Base-by-base conservation (phyloP, 345 rosid genomes). In the Syzygium grande region DNA sequence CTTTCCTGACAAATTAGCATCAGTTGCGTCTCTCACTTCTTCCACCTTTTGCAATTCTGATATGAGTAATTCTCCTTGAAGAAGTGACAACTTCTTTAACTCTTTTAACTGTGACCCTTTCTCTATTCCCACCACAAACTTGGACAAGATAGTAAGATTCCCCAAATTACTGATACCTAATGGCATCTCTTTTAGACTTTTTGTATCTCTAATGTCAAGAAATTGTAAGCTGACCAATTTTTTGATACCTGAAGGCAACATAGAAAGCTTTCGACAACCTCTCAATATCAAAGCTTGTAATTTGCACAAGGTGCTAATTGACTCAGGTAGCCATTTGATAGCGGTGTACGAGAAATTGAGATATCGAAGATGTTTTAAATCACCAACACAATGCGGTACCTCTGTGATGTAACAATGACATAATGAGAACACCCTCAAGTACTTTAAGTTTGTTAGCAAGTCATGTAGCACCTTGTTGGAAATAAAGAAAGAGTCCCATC, bases 401-500 rank as follows among this genome's bases (percentile, higher is more conserved):
- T 61, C 38, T n/a, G 0, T 25, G 4, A 61, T 61, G 19, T 7
- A 0, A 61, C 17, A n/a, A n/a, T 3, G 38, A 3, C 73, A 6
- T n/a, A 63, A 63, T 4, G 73, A 63, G 5, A 63, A n/a, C 19
- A 2, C 73, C 21, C 73, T 63, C 29, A 63, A 63, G 10, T n/a
- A n/a, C 19, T 63, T 63, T 19, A n/a, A n/a, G 13, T 63, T 27
- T 27, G 8, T 59, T 27, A 59, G 68, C 68, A 59, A 59, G 68
- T 59, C 68, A 59, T 59, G 17, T 2, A 63, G 0, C 38, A 63
- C 38, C 7, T 63, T 6, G 21, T 63, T n/a, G 9, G 73, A 61
- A 63, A 63, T 6, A 8, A 0, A 0, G 19, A 27, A 12, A 0
- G 15, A 0, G 1, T 1, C 3, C 2, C 0, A 0, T 11, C 1